Evolutionary conservation across 345 rosid genomes (phyloP).

Genomic region (Punica granatum): DNA sequence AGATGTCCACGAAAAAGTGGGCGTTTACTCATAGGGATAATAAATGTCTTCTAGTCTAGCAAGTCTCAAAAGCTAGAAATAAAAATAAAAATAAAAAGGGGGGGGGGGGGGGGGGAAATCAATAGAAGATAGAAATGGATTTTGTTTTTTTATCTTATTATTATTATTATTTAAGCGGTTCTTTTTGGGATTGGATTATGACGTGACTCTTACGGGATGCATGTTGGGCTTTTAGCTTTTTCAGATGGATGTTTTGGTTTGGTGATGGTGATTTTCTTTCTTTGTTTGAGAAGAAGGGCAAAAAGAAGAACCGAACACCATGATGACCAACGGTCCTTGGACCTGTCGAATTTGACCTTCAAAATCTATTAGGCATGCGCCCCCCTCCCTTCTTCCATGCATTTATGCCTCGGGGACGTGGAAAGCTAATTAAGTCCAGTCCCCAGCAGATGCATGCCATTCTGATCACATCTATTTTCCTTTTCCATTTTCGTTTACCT

Average conservation of each 20-base stretch:
- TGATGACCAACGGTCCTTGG: constrained; percentile 2
- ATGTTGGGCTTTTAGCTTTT: neutral
- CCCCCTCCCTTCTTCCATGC: neutral
- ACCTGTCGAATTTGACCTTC: constrained; percentile 2
- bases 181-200: neutral
- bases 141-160: too few relatives aligned
- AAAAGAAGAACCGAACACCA: too few relatives aligned
- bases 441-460: neutral
- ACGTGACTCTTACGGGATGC: constrained; percentile 2
- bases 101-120: too few relatives aligned
- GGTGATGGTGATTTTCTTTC: too few relatives aligned
- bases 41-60: neutral
- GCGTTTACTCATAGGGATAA: neutral
- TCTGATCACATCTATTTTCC: neutral
- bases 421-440: too few relatives aligned
- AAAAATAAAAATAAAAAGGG: too few relatives aligned
- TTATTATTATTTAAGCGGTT: too few relatives aligned
- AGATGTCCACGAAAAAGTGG: constrained; percentile 2
- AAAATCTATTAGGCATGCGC: neutral
- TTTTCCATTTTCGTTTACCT: neutral
- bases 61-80: neutral
- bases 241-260: neutral
- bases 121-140: too few relatives aligned
- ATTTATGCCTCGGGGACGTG: neutral
- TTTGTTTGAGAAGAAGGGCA: too few relatives aligned